Evolutionary conservation across 257 asterid genomes (phyloP).

Genomic region (Parsonsia alboflavescens): DNA sequence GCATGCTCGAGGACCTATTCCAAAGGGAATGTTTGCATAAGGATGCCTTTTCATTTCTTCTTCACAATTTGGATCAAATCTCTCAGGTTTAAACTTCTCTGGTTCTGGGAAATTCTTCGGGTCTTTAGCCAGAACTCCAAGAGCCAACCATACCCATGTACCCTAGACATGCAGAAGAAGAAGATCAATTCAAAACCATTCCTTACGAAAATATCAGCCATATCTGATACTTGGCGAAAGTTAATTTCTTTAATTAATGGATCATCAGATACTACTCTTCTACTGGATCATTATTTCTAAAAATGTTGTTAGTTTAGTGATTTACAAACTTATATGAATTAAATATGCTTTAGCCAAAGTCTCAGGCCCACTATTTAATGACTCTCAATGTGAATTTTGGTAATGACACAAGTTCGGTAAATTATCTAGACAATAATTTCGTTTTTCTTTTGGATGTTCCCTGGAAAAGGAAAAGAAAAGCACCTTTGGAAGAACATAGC

Average conservation of each 20-base stretch:
- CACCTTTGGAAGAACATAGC: conserved; percentile 87
- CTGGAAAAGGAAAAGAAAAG: not conserved
- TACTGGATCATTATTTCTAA: not conserved
- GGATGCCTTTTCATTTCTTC: conserved; percentile 88
- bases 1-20: conserved; percentile 93
- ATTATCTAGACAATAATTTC: not conserved
- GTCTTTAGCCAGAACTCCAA: conserved; percentile 89
- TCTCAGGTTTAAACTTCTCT: conserved; percentile 82
- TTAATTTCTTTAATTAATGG: not conserved
- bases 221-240: too few relatives aligned
- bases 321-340: not conserved
- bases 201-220: too few relatives aligned
- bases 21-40: conserved; percentile 89
- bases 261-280: not conserved
- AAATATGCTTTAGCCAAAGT: not conserved
- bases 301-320: not conserved
- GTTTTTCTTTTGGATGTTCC: not conserved
- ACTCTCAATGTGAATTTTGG: too few relatives aligned
- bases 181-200: conserved; percentile 8
- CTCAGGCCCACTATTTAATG: too few relatives aligned
- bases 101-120: conserved; percentile 81
- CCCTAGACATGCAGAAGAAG: conserved; percentile 45
- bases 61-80: conserved; percentile 82
- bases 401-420: too few relatives aligned
- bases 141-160: conserved; percentile 97